Evolutionary conservation across 768 basidiomycete species (phyloP).

Genomic region (Boletus pseudo-olivaceus): DNA sequence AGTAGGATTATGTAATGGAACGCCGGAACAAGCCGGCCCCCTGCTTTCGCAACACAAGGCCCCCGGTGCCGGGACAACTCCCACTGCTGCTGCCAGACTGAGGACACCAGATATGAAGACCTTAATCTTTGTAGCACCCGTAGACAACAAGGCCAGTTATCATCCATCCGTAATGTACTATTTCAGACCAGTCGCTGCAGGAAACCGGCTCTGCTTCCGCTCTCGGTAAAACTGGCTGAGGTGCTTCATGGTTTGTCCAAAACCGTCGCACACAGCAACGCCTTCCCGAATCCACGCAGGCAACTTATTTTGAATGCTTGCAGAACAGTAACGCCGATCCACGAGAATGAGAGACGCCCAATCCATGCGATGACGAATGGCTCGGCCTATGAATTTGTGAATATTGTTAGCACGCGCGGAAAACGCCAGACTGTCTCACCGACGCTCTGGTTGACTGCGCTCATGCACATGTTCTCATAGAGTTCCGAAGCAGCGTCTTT

Average conservation of each 20-base stretch:
- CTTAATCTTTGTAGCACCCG: constrained; percentile 3
- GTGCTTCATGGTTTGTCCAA: constrained; percentile 67
- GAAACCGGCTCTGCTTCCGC: constrained; percentile 35
- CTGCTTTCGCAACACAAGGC: background rate
- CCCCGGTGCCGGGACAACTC: background rate
- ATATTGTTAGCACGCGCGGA: background rate
- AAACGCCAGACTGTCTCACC: constrained; percentile 45
- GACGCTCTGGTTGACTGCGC: constrained; percentile 95
- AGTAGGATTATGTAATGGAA: constrained; percentile 11
- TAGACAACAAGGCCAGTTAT: background rate
- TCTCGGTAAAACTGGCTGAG: constrained; percentile 67
- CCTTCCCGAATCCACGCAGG: constrained; percentile 84
- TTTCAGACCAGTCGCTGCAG: background rate
- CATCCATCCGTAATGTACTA: constrained; percentile 3
- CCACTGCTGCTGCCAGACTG: background rate
- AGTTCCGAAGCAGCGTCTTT: constrained; percentile 77
- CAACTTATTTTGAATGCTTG: constrained; percentile 72
- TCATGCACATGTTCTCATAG: constrained; percentile 91
- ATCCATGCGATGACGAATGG: constrained; percentile 86
- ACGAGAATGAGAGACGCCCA: constrained; percentile 90
- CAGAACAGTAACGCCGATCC: constrained; percentile 74
- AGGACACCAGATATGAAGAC: background rate
- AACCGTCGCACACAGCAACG: constrained; percentile 55
- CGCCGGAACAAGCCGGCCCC: constrained; percentile 16
- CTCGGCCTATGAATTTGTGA: constrained; percentile 58